Evolutionary conservation across 2,329 filamentous ascomycete species (phyloP), one percentile per base, ranked within the genome.

Genomic region (Neonectria punicea): DNA sequence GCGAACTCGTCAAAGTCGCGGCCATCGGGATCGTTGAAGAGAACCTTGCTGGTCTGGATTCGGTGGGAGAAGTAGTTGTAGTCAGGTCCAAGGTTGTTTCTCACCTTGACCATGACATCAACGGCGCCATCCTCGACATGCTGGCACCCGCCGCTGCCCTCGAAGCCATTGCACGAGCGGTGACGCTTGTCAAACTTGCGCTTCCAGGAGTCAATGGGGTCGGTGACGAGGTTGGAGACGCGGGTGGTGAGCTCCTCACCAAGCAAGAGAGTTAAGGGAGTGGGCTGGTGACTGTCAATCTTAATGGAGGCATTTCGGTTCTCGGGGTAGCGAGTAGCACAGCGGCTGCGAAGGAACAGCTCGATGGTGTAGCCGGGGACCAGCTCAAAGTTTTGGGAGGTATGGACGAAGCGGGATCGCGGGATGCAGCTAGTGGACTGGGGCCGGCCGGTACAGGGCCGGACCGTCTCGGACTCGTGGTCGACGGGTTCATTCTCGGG

Each of bases 321-420:
- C 78, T 75, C 82, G 79, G 28, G 78, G 70, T 22, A 74, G 30
- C 72, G 70, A 13, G 70, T 76, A 62, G 61, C 77, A 59, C 79
- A 81, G 58, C 77, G 79, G 67, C 81, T 85, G 46, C 78, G 80
- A 65, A 87, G 79, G 18, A 77, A 77, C 39, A 87, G 72, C 34
- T 81, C 78, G 44, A 87, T 78, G 10, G 78, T 78, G 72, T 85
- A 87, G n/a, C 85, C 85, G 5, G 85, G 83, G 3, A 82, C 72
- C 20, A 74, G 59, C 61, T 74, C 72, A 34, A 74, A 71, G 41
- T 58, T 63, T 49, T 74, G 72, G 14, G 67, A 67, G 44, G 65
- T 65, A 32, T 79, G 79, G 64, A 84, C 81, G 66, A 85, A 86
- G 25, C 77, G 79, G 9, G 85, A 85, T 61, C 67, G 62, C 39